Conservation (phyloP, 129 eudicot species). For the Flaveria trinervia region DNA sequence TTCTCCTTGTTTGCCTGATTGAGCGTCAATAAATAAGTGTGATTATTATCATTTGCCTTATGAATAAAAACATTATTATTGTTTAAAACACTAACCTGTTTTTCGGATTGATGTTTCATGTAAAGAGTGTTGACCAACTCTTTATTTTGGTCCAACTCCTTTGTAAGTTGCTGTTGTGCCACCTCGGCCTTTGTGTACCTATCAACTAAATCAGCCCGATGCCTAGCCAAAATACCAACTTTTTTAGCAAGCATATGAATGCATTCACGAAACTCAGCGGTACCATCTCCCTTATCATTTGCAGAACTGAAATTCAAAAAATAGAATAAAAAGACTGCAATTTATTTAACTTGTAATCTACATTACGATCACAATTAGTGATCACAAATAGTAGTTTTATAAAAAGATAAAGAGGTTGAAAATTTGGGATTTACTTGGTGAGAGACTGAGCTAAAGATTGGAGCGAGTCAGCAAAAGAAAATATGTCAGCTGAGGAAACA, state of each 20-base stretch:
- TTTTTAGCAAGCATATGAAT: slow-evolving; percentile 68
- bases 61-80: neutral
- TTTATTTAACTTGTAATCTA: neutral
- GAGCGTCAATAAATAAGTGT: neutral
- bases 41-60: neutral
- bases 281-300: slow-evolving; percentile 60
- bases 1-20: slow-evolving; percentile 79
- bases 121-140: slow-evolving; percentile 68
- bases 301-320: slow-evolving; percentile 46
- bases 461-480: slow-evolving; percentile 66
- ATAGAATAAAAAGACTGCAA: neutral
- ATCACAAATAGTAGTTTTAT: neutral
- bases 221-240: slow-evolving; percentile 64
- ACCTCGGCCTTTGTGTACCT: slow-evolving; percentile 65
- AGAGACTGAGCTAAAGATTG: slow-evolving; percentile 79
- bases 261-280: slow-evolving; percentile 76
- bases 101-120: slow-evolving; percentile 80
- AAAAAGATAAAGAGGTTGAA: slow-evolving; percentile 1
- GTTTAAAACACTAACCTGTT: slow-evolving; percentile 52
- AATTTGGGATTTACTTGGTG: slow-evolving; percentile 50
- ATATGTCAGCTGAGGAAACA: slow-evolving; percentile 60
- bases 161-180: slow-evolving; percentile 53
- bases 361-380: neutral
- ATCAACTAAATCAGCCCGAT: slow-evolving; percentile 70
- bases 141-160: slow-evolving; percentile 80